Evolutionary conservation across 352 stramenopile genomes (phyloP).

Genomic region (Pythium coloratum): DNA sequence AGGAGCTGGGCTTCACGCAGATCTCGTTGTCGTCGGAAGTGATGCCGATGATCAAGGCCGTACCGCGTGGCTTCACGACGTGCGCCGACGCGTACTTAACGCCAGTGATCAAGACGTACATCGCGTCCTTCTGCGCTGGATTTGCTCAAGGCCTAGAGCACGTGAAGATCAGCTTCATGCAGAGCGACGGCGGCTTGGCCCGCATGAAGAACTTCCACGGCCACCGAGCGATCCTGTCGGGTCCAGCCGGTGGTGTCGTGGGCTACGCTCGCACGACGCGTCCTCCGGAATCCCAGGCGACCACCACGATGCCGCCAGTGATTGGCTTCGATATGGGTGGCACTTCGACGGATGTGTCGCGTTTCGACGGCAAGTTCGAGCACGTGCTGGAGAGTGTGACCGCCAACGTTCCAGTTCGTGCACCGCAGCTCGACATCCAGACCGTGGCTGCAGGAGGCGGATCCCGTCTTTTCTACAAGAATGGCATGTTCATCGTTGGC

Average conservation of each 20-base stretch:
- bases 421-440: conserved; percentile 98
- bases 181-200: conserved; percentile 97
- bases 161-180: conserved; percentile 98
- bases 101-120: conserved; percentile 97
- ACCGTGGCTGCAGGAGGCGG: conserved; percentile 98
- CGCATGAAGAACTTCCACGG: conserved; percentile 93
- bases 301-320: conserved; percentile 41
- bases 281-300: conserved; percentile 35
- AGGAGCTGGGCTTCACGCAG: conserved; percentile 94
- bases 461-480: conserved; percentile 95
- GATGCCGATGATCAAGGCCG: conserved; percentile 98
- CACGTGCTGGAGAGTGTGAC: conserved; percentile 99
- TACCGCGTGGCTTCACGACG: conserved; percentile 96
- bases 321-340: conserved; percentile 99
- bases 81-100: conserved; percentile 98
- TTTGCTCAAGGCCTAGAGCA: conserved; percentile 92
- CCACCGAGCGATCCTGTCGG: conserved; percentile 93
- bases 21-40: conserved; percentile 90
- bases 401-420: conserved; percentile 97
- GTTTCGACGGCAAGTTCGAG: conserved; percentile 96
- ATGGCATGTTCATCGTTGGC: conserved; percentile 97
- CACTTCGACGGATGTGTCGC: conserved; percentile 97
- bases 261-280: conserved; percentile 95
- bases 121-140: conserved; percentile 95
- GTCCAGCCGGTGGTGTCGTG: conserved; percentile 94